Evolutionary conservation across 495 filamentous ascomycete species (phyloP).

Genomic region (Ramalina peruviana): DNA sequence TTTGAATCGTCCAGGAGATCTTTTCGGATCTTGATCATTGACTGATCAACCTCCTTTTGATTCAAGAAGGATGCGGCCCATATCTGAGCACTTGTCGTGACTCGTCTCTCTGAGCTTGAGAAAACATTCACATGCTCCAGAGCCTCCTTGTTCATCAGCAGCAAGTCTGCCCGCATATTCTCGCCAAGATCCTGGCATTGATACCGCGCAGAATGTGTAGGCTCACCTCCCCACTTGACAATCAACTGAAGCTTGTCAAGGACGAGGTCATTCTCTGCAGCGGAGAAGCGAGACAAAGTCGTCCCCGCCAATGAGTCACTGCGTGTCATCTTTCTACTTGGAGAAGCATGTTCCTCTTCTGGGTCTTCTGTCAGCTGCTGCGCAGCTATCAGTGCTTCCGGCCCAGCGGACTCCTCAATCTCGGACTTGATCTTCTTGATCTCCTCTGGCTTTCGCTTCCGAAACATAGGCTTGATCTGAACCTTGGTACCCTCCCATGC

Average conservation of each 20-base stretch:
- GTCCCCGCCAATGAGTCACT: conserved; percentile 75
- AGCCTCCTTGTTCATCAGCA: conserved; percentile 83
- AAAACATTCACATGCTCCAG: conserved; percentile 84
- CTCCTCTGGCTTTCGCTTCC: conserved; percentile 57
- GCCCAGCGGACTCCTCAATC: conserved; percentile 14
- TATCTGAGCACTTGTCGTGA: conserved; percentile 92
- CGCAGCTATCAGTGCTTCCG: neutral
- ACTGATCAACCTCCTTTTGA: conserved; percentile 67
- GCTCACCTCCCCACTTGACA: conserved; percentile 98
- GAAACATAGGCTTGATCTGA: conserved; percentile 97
- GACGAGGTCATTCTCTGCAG: conserved; percentile 73
- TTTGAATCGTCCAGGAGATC: conserved; percentile 95
- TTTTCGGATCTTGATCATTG: conserved; percentile 79
- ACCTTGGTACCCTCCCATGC: conserved; percentile 93
- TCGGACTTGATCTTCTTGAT: conserved; percentile 13
- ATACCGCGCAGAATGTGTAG: conserved; percentile 92
- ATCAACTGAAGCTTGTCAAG: conserved; percentile 94
- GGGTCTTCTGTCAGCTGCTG: conserved; percentile 8
- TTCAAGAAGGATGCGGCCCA: conserved; percentile 85
- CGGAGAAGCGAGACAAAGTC: conserved; percentile 79
- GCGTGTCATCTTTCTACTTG: conserved; percentile 35
- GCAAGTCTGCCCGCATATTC: conserved; percentile 88
- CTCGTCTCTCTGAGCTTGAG: conserved; percentile 85
- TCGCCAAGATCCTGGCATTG: conserved; percentile 87
- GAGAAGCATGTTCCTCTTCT: neutral